phyloP scores from a whole-genome alignment of 805 yeast genomes.

The Teunomyces gatunensis region DNA sequence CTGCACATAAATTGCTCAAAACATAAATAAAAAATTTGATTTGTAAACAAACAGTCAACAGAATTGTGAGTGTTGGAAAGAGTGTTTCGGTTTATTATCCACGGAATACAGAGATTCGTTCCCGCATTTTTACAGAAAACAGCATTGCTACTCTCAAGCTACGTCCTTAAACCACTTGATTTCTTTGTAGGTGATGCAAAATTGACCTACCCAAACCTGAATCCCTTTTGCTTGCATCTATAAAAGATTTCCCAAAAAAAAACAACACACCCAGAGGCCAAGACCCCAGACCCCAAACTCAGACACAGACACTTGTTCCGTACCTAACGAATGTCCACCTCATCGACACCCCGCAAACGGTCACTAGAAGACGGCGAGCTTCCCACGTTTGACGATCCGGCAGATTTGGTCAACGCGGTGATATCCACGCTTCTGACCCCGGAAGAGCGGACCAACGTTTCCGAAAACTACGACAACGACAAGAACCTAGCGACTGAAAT shows the following conservation, averaged over 20 bases:
- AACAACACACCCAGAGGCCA: no score
- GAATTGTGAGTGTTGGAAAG: neutral
- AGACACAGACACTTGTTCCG: neutral
- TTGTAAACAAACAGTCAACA: conserved; percentile 17
- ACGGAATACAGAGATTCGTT: neutral
- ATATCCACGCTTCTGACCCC: conserved; percentile 70
- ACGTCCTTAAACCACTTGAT: neutral
- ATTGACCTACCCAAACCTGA: neutral
- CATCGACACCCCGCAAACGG: conserved; percentile 32
- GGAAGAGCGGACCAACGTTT: conserved; percentile 70
- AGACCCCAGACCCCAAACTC: no score
- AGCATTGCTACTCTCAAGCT: neutral
- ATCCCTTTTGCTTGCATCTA: neutral
- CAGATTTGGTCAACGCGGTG: conserved; percentile 69
- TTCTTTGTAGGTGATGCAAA: neutral
- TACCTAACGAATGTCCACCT: conserved; percentile 18
- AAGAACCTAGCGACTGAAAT: conserved; percentile 70
- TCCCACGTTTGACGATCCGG: conserved; percentile 54
- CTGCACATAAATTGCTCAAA: conserved; percentile 1
- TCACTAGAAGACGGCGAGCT: conserved; percentile 17
- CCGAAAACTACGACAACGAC: conserved; percentile 70
- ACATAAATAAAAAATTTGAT: conserved; percentile 13
- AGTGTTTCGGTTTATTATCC: neutral
- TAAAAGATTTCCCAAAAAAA: no score
- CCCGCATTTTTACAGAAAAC: neutral